phyloP scores from a whole-genome alignment of 2,329 filamentous ascomycete genomes.

The Mycosphaerelloides madeirae region DNA sequence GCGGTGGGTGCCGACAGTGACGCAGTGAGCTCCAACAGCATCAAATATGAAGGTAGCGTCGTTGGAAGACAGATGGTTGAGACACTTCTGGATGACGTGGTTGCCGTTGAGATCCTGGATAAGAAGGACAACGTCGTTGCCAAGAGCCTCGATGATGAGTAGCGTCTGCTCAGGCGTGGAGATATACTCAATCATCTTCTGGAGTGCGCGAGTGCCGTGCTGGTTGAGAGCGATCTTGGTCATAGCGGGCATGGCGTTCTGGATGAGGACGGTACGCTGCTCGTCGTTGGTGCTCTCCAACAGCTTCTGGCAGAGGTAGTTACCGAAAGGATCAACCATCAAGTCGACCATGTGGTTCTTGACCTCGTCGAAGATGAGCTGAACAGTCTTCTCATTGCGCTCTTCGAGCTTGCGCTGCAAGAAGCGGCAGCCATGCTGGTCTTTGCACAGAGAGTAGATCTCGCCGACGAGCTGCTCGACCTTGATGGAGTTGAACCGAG shows the following conservation, averaged over 20 bases:
- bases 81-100: slow-evolving; percentile 97
- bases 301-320: slow-evolving; percentile 98
- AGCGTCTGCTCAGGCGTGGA: slow-evolving; percentile 78
- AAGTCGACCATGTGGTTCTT: slow-evolving; percentile 91
- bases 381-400: slow-evolving; percentile 72
- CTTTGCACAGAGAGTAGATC: slow-evolving; percentile 89
- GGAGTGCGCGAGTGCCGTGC: slow-evolving; percentile 89
- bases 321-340: slow-evolving; percentile 98
- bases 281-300: slow-evolving; percentile 93
- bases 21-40: slow-evolving; percentile 79
- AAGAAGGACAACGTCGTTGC: slow-evolving; percentile 79
- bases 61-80: slow-evolving; percentile 80
- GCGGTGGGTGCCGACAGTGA: slow-evolving; percentile 90
- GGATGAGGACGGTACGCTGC: slow-evolving; percentile 86
- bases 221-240: slow-evolving; percentile 93
- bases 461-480: slow-evolving; percentile 76
- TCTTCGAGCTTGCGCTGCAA: slow-evolving; percentile 97
- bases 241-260: slow-evolving; percentile 82
- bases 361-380: slow-evolving; percentile 92
- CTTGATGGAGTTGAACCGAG: slow-evolving; percentile 76
- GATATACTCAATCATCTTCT: slow-evolving; percentile 99
- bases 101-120: slow-evolving; percentile 98
- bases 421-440: slow-evolving; percentile 95
- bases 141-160: slow-evolving; percentile 80
- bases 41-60: slow-evolving; percentile 97